Percentiles rank a stretch among this genome's conserved stretches.
These are phyloP conservation scores for Candida silvatica DNA, from an alignment of 805 yeast genomes.

Conservation along the genomic window DNA sequence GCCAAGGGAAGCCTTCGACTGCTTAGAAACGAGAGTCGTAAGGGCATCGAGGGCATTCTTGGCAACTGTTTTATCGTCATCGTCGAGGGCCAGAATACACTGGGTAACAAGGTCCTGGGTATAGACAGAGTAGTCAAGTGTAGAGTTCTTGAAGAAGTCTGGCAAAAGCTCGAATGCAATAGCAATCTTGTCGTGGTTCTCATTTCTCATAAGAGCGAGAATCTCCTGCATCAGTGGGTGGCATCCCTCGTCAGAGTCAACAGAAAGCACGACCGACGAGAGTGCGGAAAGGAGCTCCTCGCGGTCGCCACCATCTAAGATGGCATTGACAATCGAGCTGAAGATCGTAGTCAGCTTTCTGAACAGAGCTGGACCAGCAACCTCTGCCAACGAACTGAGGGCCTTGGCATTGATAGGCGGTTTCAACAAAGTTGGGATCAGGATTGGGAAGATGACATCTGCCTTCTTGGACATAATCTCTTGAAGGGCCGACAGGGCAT, in stretches of 20 bases:
- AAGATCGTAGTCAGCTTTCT: slow-evolving; percentile 66
- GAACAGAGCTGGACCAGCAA: slow-evolving; percentile 78
- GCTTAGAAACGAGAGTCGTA: slow-evolving; percentile 55
- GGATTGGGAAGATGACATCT: slow-evolving; percentile 86
- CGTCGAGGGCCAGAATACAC: slow-evolving; percentile 67
- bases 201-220: slow-evolving; percentile 67
- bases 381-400: slow-evolving; percentile 77
- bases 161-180: slow-evolving; percentile 62
- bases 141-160: slow-evolving; percentile 56
- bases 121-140: slow-evolving; percentile 64
- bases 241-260: slow-evolving; percentile 68
- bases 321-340: slow-evolving; percentile 60
- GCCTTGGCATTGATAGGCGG: slow-evolving; percentile 90
- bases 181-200: slow-evolving; percentile 55
- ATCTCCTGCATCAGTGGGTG: slow-evolving; percentile 82
- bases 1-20: slow-evolving; percentile 71
- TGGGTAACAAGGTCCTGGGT: slow-evolving; percentile 67
- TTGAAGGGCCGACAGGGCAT: slow-evolving; percentile 79
- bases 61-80: slow-evolving; percentile 53
- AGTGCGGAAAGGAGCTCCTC: slow-evolving; percentile 44
- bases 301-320: slow-evolving; percentile 30
- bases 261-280: slow-evolving; percentile 62
- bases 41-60: slow-evolving; percentile 58
- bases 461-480: slow-evolving; percentile 89
- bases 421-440: slow-evolving; percentile 74